Base-by-base conservation (phyloP, 441 rosid species). In the Adansonia madagascariensis region DNA sequence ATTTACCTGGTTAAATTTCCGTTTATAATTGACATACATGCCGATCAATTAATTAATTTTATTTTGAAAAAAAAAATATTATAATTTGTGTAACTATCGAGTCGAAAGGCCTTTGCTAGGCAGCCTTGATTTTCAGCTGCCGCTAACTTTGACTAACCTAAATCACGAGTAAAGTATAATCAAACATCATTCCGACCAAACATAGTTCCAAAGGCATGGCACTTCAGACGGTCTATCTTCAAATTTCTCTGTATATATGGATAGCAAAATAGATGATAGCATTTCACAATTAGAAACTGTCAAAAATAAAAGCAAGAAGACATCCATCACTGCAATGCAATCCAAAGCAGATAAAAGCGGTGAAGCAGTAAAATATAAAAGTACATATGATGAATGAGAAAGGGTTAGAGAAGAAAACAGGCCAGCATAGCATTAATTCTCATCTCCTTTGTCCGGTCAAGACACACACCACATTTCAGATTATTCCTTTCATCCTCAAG, bases 401-500 rank as follows among this genome's bases (percentile, higher is more conserved):
- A 68, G 14, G 52, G 14, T 69, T 6, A 22, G 22, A 27, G 9
- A 27, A 11, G 15, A 9, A 24, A 71, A 31, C 61, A 31, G 43
- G 43, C 12, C n/a, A 49, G 59, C 59, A 71, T 14, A 31, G 49
- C 39, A 35, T 35, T 35, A 35, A 53, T 46, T 79, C 77, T 81
- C 82, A 90, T 98, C 96, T 95, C 98, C 83, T 96, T 96, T 57
- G 98, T 94, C 79, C 98, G 86, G 87, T 94, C 99, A 53, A 88
- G 90, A 82, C 99, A 96, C 64, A 96, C 98, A 6, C 98, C 90
- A 77, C 99, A 96, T 83, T 94, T 96, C 70, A 96, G 96, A 53
- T 91, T 90, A 46, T 93, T 82, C 84, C 91, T 88, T 75, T 94
- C 98, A 62, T 92, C 97, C 84, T 92, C 97, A 31, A 96, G 94